Evolutionary conservation across 164 flowering plant species (phyloP).

Genomic region (Cinnamomum micranthum): DNA sequence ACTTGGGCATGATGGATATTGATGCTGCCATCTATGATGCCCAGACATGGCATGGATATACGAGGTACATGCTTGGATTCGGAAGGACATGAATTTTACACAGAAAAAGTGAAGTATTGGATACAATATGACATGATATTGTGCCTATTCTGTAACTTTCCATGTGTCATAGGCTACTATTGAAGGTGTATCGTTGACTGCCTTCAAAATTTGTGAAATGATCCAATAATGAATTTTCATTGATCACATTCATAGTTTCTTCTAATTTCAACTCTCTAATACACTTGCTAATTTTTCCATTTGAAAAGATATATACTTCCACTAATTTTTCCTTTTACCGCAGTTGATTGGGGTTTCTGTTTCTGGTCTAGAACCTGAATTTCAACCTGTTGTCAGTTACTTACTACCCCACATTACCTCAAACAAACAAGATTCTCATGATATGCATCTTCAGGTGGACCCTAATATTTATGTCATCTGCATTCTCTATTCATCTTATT

Average conservation of each 20-base stretch:
- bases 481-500: neutral
- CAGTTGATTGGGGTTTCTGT: constrained; percentile 86
- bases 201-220: neutral
- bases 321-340: constrained; percentile 7
- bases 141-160: too few species aligned
- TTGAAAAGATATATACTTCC: neutral
- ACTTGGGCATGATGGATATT: too few species aligned
- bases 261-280: neutral
- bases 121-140: too few species aligned
- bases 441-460: constrained; percentile 82
- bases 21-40: too few species aligned
- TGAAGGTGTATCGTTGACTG: too few species aligned
- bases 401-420: constrained; percentile 74
- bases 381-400: constrained; percentile 80
- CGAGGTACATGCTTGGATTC: too few species aligned
- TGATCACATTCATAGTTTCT: neutral
- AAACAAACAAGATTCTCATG: constrained; percentile 70
- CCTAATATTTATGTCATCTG: constrained; percentile 5
- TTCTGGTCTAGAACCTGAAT: constrained; percentile 80
- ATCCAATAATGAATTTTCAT: neutral
- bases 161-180: too few species aligned
- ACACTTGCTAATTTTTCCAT: neutral
- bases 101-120: too few species aligned
- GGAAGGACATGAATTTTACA: too few species aligned
- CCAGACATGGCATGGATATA: too few species aligned